These are phyloP conservation scores for Crithidia bombi DNA, from an alignment of 208 protist species.

Conservation along the genomic window DNA sequence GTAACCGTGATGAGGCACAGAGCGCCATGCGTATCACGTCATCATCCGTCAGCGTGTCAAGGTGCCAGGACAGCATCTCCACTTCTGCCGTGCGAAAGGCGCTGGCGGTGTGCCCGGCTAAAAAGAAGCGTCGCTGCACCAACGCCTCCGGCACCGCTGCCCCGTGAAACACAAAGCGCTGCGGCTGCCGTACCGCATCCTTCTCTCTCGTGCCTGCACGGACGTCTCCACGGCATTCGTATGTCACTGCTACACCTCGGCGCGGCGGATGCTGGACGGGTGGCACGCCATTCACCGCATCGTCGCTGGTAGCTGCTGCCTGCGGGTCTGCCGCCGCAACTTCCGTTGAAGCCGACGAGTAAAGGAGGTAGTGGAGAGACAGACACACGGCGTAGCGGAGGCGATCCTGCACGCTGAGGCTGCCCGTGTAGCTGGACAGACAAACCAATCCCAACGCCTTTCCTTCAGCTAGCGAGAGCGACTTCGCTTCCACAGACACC, in stretches of 20 bases:
- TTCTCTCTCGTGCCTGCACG: too few relatives aligned
- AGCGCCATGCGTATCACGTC: slow-evolving; percentile 61
- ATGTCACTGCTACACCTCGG: background rate
- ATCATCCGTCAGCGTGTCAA: slow-evolving; percentile 78
- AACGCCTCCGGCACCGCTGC: slow-evolving; percentile 55
- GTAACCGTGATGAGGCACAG: slow-evolving; percentile 68
- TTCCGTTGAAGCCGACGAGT: background rate
- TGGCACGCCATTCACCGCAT: too few relatives aligned
- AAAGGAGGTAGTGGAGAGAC: slow-evolving; percentile 61
- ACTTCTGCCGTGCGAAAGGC: slow-evolving; percentile 67
- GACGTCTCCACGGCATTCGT: background rate
- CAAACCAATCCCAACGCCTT: slow-evolving; percentile 25
- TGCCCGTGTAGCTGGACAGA: slow-evolving; percentile 64
- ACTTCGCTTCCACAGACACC: background rate
- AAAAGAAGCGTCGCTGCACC: slow-evolving; percentile 63
- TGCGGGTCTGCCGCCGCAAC: too few relatives aligned
- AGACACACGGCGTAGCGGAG: slow-evolving; percentile 78
- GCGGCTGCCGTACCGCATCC: background rate
- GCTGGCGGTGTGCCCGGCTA: slow-evolving; percentile 54
- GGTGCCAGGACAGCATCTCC: slow-evolving; percentile 80
- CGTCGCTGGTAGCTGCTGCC: too few relatives aligned
- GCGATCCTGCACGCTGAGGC: slow-evolving; percentile 65
- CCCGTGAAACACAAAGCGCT: slow-evolving; percentile 31
- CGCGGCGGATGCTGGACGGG: too few relatives aligned
- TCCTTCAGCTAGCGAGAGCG: slow-evolving; percentile 11